Conservation (phyloP, 805 yeast species). For the Lachancea fermentati region DNA sequence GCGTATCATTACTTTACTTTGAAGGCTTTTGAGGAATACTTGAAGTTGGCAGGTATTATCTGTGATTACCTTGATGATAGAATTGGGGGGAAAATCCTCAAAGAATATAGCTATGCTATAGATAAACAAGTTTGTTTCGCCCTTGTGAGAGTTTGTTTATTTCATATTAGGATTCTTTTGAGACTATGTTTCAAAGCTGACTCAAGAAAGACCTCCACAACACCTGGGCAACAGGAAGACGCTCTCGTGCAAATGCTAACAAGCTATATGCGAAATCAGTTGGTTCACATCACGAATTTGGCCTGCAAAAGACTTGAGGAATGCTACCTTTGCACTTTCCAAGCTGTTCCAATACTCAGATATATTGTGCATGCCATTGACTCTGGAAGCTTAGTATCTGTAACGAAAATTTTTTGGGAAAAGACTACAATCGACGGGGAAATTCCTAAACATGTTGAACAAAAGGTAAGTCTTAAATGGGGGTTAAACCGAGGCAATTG, state of each 20-base stretch:
- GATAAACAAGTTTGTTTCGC: slow-evolving; percentile 14
- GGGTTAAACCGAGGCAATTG: slow-evolving; percentile 14
- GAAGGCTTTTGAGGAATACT: background rate
- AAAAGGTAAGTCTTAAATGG: too few species aligned
- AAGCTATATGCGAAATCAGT: too few species aligned
- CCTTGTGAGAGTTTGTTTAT: slow-evolving; percentile 11
- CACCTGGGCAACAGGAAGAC: background rate
- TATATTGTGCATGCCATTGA: too few species aligned
- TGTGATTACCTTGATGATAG: background rate
- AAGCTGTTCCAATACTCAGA: too few species aligned
- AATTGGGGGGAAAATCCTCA: slow-evolving; percentile 1
- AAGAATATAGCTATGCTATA: slow-evolving; percentile 8
- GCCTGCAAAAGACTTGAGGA: too few species aligned
- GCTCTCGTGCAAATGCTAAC: slow-evolving; percentile 3
- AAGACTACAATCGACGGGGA: too few species aligned
- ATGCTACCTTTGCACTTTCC: too few species aligned
- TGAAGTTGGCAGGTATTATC: background rate
- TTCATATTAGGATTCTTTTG: slow-evolving; percentile 10
- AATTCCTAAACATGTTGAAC: too few species aligned
- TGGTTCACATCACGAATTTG: too few species aligned
- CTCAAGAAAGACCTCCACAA: background rate
- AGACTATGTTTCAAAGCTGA: slow-evolving; percentile 13
- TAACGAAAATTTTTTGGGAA: too few species aligned
- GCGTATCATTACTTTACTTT: slow-evolving; percentile 10
- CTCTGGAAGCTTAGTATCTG: too few species aligned